Evolutionary conservation across 1,139 yeast genomes (phyloP), one percentile per base, ranked within the genome.

Genomic region (Hyphopichia buzzinii): DNA sequence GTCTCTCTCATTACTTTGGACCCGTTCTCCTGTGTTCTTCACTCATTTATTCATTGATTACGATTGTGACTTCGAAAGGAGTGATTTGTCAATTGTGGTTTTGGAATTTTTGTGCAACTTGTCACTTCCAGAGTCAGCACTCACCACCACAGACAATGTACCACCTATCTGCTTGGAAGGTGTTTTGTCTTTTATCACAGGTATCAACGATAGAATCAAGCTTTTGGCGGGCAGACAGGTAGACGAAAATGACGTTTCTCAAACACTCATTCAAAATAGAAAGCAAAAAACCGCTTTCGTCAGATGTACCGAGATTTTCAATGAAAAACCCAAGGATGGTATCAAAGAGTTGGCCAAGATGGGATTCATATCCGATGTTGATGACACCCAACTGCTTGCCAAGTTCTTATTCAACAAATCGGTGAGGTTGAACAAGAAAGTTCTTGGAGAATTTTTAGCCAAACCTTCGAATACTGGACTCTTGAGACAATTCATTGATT

Each of bases 111-210:
- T 94, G 37, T 81, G 95, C 42, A 75, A 84, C 37, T 67, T 87
- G 29, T 81, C 96, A 0, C 72, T 85, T 33, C 94, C 96, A 0
- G 95, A 87, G 49, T 76, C 89, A 15, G 92, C 96, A 0, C 48
- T 63, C 5, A 67, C 75, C 50, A 83, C 95, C 0, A 86, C 97
- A 0, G 87, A 85, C 26, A 83, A 79, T 50, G 96, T 92, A 2
- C 97, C 98, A 0, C 97, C 97, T 1, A 74, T 90, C 8, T 92
- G 97, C 52, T 67, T 92, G 33, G 97, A 92, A 52, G 96, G 97
- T 2, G 59, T 92, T 3, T 67, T 92, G 24, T 74, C 86, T 2
- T 80, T 84, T 44, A 68, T 89, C 26, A 74, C 79, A 38, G 81
- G 83, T n/a, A 67, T 89, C 29, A 75, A 77, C 44, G 80, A 76